Evolutionary conservation across 2,329 filamentous ascomycete genomes (phyloP), one percentile per base, ranked within the genome.

Genomic region (Fusarium graminum): DNA sequence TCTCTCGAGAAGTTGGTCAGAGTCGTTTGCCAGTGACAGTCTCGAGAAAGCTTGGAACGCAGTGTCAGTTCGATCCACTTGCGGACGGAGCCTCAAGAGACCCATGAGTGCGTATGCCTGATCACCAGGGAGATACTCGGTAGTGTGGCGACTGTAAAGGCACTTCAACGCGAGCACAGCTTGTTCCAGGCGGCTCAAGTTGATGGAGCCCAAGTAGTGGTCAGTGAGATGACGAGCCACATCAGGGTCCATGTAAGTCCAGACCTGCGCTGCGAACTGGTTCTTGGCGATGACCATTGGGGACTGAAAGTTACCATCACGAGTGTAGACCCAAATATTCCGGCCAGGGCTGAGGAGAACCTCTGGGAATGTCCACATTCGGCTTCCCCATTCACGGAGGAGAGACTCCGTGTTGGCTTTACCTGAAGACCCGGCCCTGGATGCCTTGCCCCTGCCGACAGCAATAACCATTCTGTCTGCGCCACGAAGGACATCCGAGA

Each of bases 61-160:
- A 13, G 72, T 73, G 34, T 79, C 76, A 16, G 70, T 75, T 34
- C 56, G 43, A 60, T 77, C 74, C 28, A 79, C 71, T 34, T 69
- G 71, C 1, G 76, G 76, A 4, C 76, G 71, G 38, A 75, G 54
- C 10, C 74, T 70, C 38, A 79, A 57, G 22, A 80, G 71, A 22
- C 78, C 76, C 76, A 78, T 79, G 2, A 79, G 70, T 2, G 74
- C 78, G 43, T 80, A 80, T 3, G 74, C 71, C 28, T 73, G 74
- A 32, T 80, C 78, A 28, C 76, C 76, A 2, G 67, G 51, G 16
- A 72, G 62, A 26, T 70, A 65, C 39, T 68, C 56, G 0, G 53
- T 67, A 14, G 73, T 74, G 8, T 70, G 25, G 3, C 75, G 70
- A 41, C 64, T 70, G 22, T 72, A 75, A 4, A 79, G 64, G 36